Base-by-base conservation (phyloP, 805 yeast genomes). In the Citeromyces matritensis region DNA sequence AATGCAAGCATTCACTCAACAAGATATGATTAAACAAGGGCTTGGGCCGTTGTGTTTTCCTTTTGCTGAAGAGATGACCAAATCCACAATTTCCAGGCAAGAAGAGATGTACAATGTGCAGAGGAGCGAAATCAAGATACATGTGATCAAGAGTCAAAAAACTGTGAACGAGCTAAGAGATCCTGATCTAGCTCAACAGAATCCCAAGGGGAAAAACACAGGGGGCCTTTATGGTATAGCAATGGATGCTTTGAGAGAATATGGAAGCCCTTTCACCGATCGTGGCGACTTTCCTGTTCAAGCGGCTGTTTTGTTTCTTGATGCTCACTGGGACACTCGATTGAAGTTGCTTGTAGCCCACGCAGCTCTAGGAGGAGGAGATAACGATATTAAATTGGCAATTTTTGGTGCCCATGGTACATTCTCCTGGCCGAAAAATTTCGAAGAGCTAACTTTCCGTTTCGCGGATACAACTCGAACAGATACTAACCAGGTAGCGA, bases 351-450 rank as follows among this genome's bases (percentile, higher is more conserved):
- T 91, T 30, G 50, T 73, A 24, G 83, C 84, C 2, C 97, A 91
- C 55, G 96, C 96, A 2, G 97, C 97, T 0, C 56, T 88, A 11
- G 97, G 97, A 29, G 97, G 97, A 19, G 91, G 91, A 9, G 64
- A 65, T 15, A 75, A 65, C 27, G 58, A 70, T 27, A 58, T 83
- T 27, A 73, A 73, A 39, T 54, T 91, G 33, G 97, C 94, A 1
- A 84, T 91, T 7, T 88, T 86, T 53, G 98, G 98, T 5, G 76
- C 94, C 5, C 97, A 91, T 46, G 91, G 94, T 0, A 41, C 84
- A 9, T 86, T 81, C 49, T 70, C 94, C 1, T 91, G 94, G 93
- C 97, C 98, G n/a, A 52, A 66, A n/a, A 68, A 66, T 35, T 60
- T 84, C 37, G 91, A 84, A 35, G 75, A 73, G 25, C 51, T 91